Base-by-base conservation (phyloP, 768 basidiomycete genomes). In the Serendipita sp. region DNA sequence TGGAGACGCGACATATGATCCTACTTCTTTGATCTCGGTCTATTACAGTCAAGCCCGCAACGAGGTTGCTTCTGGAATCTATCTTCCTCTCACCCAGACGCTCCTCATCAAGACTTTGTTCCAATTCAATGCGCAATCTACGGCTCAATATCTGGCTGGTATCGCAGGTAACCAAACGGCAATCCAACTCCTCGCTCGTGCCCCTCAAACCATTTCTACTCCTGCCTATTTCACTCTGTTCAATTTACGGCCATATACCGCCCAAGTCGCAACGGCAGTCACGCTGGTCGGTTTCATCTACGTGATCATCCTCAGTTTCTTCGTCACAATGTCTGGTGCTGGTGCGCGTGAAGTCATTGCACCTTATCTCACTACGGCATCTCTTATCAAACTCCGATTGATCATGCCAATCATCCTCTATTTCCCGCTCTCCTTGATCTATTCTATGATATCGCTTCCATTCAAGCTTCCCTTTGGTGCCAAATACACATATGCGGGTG, bases 11-110 rank as follows among this genome's bases (percentile, higher is more conserved):
- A 64, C 71, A 3, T 80, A 78, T 66, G 71, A 77, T 64, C 75
- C 76, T 0, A 64, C 64, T 0, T 65, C 65, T 3, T 76, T 75
- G 5, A 74, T 78, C 48, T 69, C 72, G 3, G 73, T 76, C n/a
- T 76, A 73, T 65, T 80, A 78, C 68, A 67, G 73, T n/a, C 77
- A 78, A 68, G 78, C 75, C 11, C 71, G 79, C 15, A 73, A 77
- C 51, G 78, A 79, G 68, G 72, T 73, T 15, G 78, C 78, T 1
- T 69, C 73, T 7, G 74, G 72, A 7, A 77, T 70, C 65, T 78
- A 74, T 66, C 68, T 79, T 63, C 78, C 78, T 3, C 71, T 74
- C 45, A 71, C 74, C 10, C 71, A 68, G 11, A 60, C 67, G 41
- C 66, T 74, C 35, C 68, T 75, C 3, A 68, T 69, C 3, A 46